These are phyloP conservation scores for Aleurites moluccanus DNA, from an alignment of 441 rosid genomes.

Conservation along the genomic window DNA sequence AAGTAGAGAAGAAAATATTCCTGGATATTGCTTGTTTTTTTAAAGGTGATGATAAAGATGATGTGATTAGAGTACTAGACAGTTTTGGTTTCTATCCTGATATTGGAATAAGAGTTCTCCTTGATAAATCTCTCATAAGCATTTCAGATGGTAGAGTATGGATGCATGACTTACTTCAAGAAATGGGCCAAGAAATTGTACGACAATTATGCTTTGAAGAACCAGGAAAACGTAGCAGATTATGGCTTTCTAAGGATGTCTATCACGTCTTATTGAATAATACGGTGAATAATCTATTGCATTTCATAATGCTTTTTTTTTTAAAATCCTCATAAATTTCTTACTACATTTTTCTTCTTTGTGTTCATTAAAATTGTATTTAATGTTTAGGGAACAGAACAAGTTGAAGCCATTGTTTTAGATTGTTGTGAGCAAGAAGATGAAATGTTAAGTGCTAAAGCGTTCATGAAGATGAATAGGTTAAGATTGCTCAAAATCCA, in stretches of 20 bases:
- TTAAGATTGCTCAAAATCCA: not conserved
- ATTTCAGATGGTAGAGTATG: not conserved
- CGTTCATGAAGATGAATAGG: slow-evolving; percentile 25
- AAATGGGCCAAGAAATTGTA: slow-evolving; percentile 51
- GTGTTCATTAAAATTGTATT: not conserved
- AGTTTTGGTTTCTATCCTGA: slow-evolving; percentile 11
- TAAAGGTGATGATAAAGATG: not conserved
- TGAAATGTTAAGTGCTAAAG: slow-evolving; percentile 1
- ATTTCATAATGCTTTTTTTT: not conserved
- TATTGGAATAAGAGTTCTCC: slow-evolving; percentile 13
- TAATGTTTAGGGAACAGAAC: slow-evolving; percentile 22
- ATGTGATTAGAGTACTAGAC: slow-evolving; percentile 12
- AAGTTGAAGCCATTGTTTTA: slow-evolving; percentile 27
- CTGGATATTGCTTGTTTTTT: no score
- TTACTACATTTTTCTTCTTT: not conserved
- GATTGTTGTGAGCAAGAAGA: not conserved
- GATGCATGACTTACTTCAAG: slow-evolving; percentile 36
- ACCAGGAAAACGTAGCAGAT: slow-evolving; percentile 42
- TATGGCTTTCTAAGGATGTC: slow-evolving; percentile 33
- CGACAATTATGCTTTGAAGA: slow-evolving; percentile 21
- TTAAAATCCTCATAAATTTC: not conserved
- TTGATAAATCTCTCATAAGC: slow-evolving; percentile 13
- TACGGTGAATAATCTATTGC: slow-evolving; percentile 11
- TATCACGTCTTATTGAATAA: slow-evolving; percentile 11
- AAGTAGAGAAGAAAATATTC: slow-evolving; percentile 9